phyloP scores from a whole-genome alignment of 2,329 filamentous ascomycete species.

The Capronia coronata region DNA sequence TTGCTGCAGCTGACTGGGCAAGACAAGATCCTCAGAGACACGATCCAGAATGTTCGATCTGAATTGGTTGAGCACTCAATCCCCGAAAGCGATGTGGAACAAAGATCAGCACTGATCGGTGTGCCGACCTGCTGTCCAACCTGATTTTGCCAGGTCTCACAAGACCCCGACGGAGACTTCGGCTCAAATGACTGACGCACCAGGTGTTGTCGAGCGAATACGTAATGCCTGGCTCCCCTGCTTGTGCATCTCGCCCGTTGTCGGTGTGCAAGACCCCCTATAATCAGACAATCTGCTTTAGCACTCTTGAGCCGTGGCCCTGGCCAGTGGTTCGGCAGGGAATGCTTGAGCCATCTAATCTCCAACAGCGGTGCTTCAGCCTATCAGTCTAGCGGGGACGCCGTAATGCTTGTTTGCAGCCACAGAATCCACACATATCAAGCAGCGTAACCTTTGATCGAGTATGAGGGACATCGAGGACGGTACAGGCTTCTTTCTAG shows the following conservation, averaged over 20 bases:
- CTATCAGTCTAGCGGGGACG: slow-evolving; percentile 18
- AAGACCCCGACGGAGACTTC: slow-evolving; percentile 11
- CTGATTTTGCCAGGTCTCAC: slow-evolving; percentile 5
- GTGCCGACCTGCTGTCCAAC: not conserved
- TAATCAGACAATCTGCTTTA: not conserved
- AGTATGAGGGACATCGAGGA: not conserved
- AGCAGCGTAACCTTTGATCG: slow-evolving; percentile 6
- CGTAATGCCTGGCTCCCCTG: no score
- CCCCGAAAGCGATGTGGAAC: slow-evolving; percentile 5
- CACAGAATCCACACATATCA: slow-evolving; percentile 15
- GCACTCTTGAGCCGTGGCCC: not conserved
- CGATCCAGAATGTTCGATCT: slow-evolving; percentile 18
- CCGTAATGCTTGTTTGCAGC: slow-evolving; percentile 20
- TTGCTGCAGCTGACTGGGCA: not conserved
- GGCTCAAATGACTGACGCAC: slow-evolving; percentile 1
- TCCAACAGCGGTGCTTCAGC: slow-evolving; percentile 16
- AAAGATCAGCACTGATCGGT: slow-evolving; percentile 4
- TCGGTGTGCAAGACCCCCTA: not conserved
- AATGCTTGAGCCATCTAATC: slow-evolving; percentile 13
- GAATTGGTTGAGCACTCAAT: not conserved
- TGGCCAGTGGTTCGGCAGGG: not conserved
- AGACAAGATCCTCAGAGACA: slow-evolving; percentile 1
- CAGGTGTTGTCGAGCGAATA: no score
- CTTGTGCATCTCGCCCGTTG: no score
- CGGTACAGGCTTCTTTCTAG: no score